Evolutionary conservation across 2,329 filamentous ascomycete genomes (phyloP), one percentile per base, ranked within the genome.

Genomic region (Daldinia sp.): DNA sequence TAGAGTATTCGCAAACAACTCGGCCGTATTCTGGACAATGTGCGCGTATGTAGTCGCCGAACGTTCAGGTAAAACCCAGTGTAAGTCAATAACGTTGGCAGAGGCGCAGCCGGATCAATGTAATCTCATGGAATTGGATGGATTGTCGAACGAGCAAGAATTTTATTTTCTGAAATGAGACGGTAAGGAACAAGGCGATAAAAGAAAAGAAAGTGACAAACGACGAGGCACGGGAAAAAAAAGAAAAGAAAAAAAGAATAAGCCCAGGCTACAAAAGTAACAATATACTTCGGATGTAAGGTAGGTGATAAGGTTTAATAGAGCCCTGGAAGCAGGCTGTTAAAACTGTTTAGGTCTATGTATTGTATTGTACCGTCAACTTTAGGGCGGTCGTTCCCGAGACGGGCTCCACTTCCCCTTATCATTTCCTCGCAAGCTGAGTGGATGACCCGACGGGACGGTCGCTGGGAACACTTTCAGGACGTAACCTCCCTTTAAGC

Each of bases 371-470:
- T n/a, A n/a, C n/a, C n/a, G 34, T 35, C 21, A 23, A 8, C n/a
- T 25, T 41, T 58, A 64, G 34, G 55, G 63, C 63, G 66, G 67
- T 61, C 66, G 61, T 55, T 66, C 57, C 62, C 58, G 64, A 68
- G 53, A 62, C 54, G 34, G 48, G 29, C 17, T 43, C 61, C 63
- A 58, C 58, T 64, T 66, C 49, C 57, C 29, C 27, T 58, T 43
- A 25, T 41, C 39, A 48, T 52, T 54, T 58, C 60, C 63, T 62
- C 55, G n/a, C 23, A 25, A 13, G 45, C 54, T 67, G 47, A 68
- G 25, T 63, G 53, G 64, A 27, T 49, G 66, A 69, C 66, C 70
- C 70, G 68, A 65, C 66, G 60, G 68, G 49, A 60, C 48, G 70
- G 70, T 71, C 64, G 51, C 61, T 69, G 65, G 69, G 57, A 70